Evolutionary conservation across 2,329 filamentous ascomycete species (phyloP).

Genomic region (Cercospora sp.): DNA sequence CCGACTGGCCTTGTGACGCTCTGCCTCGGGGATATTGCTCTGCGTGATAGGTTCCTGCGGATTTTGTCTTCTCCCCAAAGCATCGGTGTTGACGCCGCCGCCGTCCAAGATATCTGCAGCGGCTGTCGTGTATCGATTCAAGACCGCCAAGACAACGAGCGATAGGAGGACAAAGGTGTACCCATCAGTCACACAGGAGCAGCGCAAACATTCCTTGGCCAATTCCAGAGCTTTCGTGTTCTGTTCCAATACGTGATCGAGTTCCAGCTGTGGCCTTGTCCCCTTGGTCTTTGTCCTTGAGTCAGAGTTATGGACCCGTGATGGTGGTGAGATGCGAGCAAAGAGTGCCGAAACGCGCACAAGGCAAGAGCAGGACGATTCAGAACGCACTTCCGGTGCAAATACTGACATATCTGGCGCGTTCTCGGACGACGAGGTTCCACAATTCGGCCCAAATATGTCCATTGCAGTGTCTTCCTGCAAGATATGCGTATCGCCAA

Average conservation of each 20-base stretch:
- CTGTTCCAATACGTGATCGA: neutral
- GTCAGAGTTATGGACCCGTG: neutral
- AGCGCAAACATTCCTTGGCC: neutral
- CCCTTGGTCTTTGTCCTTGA: neutral
- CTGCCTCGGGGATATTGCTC: neutral
- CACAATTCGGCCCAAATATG: neutral
- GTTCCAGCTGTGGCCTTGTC: neutral
- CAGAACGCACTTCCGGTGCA: neutral
- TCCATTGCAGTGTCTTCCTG: neutral
- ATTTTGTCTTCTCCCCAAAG: neutral
- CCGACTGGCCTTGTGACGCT: neutral
- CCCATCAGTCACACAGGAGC: neutral
- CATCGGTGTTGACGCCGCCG: neutral
- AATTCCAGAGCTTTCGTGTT: neutral
- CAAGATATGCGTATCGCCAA: neutral
- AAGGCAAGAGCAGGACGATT: neutral
- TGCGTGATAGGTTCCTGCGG: neutral
- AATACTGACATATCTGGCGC: neutral
- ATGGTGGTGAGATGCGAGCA: neutral
- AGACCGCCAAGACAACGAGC: neutral
- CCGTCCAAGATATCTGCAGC: neutral
- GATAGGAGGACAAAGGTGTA: neutral
- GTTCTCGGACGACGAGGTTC: neutral
- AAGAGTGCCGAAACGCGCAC: neutral
- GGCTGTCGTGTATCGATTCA: neutral